Evolutionary conservation across 148 eudicot species (phyloP), one percentile per base, ranked within the genome.

Genomic region (Euryodendron excelsum): DNA sequence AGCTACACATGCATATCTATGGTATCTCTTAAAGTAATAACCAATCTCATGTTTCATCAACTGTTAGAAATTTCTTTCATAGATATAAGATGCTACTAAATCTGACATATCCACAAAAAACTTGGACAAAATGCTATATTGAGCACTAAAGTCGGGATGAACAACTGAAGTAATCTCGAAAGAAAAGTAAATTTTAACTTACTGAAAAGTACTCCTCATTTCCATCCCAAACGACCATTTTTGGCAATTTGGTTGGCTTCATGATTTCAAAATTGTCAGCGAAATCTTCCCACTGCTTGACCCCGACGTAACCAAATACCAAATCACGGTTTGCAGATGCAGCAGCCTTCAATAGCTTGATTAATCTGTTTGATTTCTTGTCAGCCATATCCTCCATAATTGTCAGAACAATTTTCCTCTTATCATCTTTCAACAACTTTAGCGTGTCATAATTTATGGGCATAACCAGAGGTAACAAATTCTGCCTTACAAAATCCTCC

Each of bases 201-300:
- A 96, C 99, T 3, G 92, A 84, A 69, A 83, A 89, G 82, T 89
- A 96, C 64, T 89, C 95, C 80, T 96, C 95, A 64, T 96, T 79
- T 68, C 99, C 97, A 83, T 93, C 97, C 99, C 99, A 96, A 45
- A 96, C 90, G 56, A 93, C 85, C 98, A 96, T 96, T 86, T 86
- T 93, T 44, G 99, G 99, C 44, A 96, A 83, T 73, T 84, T 87
- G 68, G 93, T 84, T 73, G 78, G 84, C 81, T 83, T 84, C 50
- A 73, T 76, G 73, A 90, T 80, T 75, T 87, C 97, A 84, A 96
- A 96, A 62, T 92, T 81, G 77, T 96, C 97, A 44, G 85, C 86
- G 82, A 93, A 96, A 21, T 86, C 95, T 58, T 82, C 85, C 83
- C 85, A 93, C 64, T 96, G 99, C 80, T 85, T 86, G 72, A 87